Base-by-base conservation (phyloP, 768 basidiomycete genomes). In the Leccinum barrowsii region DNA sequence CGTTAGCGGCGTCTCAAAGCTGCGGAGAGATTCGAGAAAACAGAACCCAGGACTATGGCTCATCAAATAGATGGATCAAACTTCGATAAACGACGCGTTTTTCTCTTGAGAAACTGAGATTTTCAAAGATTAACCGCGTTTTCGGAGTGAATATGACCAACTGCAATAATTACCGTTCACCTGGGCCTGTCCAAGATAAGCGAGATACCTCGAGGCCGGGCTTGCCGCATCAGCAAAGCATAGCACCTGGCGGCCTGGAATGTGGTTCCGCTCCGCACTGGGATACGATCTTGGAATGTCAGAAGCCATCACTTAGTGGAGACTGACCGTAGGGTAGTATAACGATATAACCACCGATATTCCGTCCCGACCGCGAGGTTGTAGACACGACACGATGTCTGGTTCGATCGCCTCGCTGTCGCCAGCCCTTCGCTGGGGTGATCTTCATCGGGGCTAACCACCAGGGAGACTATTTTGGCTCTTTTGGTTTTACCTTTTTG, bases 401-500 rank as follows among this genome's bases (percentile, higher is more conserved):
- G 40, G 50, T 57, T 54, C 53, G 52, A 59, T 63, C 55, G 54
- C 59, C 63, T 60, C 64, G 60, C 63, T 63, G 50, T 60, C 50
- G 32, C 60, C 55, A 59, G 53, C 54, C 63, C 59, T 62, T 61
- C 58, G 62, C 57, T 61, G 60, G 61, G 55, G 48, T 60, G 53
- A 47, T 59, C 63, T 50, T 59, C 50, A 46, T 64, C 68, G 65
- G 62, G 62, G 51, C 47, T 47, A 53, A 47, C 65, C 68, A 62
- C 56, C 64, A 65, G 56, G 64, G 68, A 59, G 59, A 61, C 63
- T 56, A 57, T 62, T 69, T 75, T 75, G 67, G 65, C 73, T 74
- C 68, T 72, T 71, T 70, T 53, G 24, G 70, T 72, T 73, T 75
- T 64, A 63, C 49, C 65, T 65, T 73, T 73, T 73, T 74, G 60